These are phyloP conservation scores for Cardamine occulta DNA, from an alignment of 345 rosid species.

Conservation along the genomic window DNA sequence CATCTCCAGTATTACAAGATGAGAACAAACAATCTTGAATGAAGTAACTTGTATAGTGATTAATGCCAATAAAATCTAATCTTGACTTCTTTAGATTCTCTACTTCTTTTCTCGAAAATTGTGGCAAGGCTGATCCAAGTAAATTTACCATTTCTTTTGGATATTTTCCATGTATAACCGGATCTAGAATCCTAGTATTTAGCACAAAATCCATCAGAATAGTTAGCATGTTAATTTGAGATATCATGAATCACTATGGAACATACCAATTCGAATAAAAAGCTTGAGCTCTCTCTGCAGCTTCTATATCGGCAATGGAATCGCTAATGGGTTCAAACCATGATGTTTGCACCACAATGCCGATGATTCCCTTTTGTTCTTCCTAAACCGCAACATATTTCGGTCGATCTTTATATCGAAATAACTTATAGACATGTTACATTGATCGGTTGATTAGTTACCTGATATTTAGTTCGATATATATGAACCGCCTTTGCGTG, in stretches of 20 bases:
- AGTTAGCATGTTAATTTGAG: neutral
- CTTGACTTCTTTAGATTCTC: slow-evolving; percentile 45
- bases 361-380: slow-evolving; percentile 60
- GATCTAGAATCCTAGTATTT: slow-evolving; percentile 64
- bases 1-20: slow-evolving; percentile 54
- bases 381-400: slow-evolving; percentile 34
- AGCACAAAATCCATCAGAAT: neutral
- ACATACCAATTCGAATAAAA: slow-evolving; percentile 67
- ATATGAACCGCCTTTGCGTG: slow-evolving; percentile 60
- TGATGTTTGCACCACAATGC: slow-evolving; percentile 60
- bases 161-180: slow-evolving; percentile 59
- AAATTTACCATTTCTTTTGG: slow-evolving; percentile 58
- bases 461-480: slow-evolving; percentile 66
- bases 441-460: slow-evolving; percentile 18
- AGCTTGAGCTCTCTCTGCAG: slow-evolving; percentile 65
- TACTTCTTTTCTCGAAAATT: slow-evolving; percentile 52
- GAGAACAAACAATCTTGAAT: slow-evolving; percentile 62
- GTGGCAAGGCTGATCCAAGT: slow-evolving; percentile 56
- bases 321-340: slow-evolving; percentile 69
- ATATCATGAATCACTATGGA: neutral
- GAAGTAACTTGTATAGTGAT: slow-evolving; percentile 67
- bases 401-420: neutral
- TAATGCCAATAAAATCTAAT: slow-evolving; percentile 65
- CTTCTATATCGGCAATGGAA: slow-evolving; percentile 54
- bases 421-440: neutral